A percentile compares a stretch with the other conserved stretches of the same genome.
phyloP scores from a whole-genome alignment of 805 yeast genomes.

The Saturnispora mendoncae region DNA sequence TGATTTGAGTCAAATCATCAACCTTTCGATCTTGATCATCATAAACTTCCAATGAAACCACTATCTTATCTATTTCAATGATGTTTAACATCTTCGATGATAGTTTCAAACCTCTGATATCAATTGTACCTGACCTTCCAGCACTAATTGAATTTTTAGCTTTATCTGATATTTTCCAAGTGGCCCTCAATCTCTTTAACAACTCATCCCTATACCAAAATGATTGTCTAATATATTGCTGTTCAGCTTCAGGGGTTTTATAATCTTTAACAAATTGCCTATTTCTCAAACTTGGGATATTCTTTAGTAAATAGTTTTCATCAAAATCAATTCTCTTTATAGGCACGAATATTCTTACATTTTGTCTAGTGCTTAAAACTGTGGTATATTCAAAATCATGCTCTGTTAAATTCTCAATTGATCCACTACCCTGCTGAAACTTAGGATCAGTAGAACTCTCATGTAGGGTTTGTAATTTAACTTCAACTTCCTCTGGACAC shows the following conservation, averaged over 20 bases:
- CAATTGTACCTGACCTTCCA: conserved; percentile 47
- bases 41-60: conserved; percentile 31
- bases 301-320: conserved; percentile 34
- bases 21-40: conserved; percentile 11
- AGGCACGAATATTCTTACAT: conserved; percentile 60
- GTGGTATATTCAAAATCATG: conserved; percentile 16
- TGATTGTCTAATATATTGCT: conserved; percentile 43
- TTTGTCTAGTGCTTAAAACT: conserved; percentile 21
- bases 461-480: conserved; percentile 22
- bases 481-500: conserved; percentile 49
- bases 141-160: conserved; percentile 24
- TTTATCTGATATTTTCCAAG: conserved; percentile 42
- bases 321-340: conserved; percentile 43
- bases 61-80: conserved; percentile 41
- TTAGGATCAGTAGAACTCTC: conserved; percentile 18
- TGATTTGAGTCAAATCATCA: conserved; percentile 24
- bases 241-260: conserved; percentile 48
- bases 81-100: conserved; percentile 51
- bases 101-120: conserved; percentile 56
- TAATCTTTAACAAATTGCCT: conserved; percentile 61
- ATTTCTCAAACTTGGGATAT: conserved; percentile 63
- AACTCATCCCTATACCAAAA: conserved; percentile 79
- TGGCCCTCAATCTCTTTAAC: conserved; percentile 49
- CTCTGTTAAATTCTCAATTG: conserved; percentile 13
- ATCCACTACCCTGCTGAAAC: conserved; percentile 21